Evolutionary conservation across 495 filamentous ascomycete genomes (phyloP), one percentile per base, ranked within the genome.

Genomic region (Xylaria acuta): DNA sequence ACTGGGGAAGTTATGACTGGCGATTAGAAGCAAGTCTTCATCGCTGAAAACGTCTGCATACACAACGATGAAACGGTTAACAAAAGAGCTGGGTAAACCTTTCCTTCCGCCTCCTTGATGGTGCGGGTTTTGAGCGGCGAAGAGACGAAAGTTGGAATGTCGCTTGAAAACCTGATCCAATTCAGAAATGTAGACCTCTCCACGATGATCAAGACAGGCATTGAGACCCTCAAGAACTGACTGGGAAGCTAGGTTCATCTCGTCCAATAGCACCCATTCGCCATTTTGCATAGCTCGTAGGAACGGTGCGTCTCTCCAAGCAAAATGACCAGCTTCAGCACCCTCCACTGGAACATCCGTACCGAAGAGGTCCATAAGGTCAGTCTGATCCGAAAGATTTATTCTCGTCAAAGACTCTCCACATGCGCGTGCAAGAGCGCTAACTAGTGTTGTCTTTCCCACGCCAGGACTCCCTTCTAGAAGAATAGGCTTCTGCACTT

Each of bases 171-270:
- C 94, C 70, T 95, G 94, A 74, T 97, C 94, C 12, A 99, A 87
- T 76, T 99, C 97, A 0, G 97, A 90, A 72, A 99, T 91, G 73
- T 97, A 99, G 2, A 97, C 93, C 80, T 97, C 94, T 72, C 96
- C 96, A 77, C 97, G 92, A 78, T 99, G 97, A 83, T 99, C 97
- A 32, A 99, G 86, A 83, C 97, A 98, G 20, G 96, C 95, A 75
- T 99, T 99, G 22, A 99, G 85, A 72, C 97, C 97, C 80, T 99
- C 97, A 2, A 99, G 90, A 32, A 99, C 94, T 7, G 95, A 97
- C 78, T 98, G 97, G 0, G 97, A 98, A 3, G 97, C 97, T 64
- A 99, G 78, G 75, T 99, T 99, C 97, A 99, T 98, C 84, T 99
- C 97, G 80, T 99, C 97, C 1, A 99, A 84, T 11, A 99, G 83